Percentiles rank a stretch among this genome's conserved stretches.
Evolutionary conservation across 176 grass and related monocot species (phyloP).

Genomic region (Alloteropsis semialata): DNA sequence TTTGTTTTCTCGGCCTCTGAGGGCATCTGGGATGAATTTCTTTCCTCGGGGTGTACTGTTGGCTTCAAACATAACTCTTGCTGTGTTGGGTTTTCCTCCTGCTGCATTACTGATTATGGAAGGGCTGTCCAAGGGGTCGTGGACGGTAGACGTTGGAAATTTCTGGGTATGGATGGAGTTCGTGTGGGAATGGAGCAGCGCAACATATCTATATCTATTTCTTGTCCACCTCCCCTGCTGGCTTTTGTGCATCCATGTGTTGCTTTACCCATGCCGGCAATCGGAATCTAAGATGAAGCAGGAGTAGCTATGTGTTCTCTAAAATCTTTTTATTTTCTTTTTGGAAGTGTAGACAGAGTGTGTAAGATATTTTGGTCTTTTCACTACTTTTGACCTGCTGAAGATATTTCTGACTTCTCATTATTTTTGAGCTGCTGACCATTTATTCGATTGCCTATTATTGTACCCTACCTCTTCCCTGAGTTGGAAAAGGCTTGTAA

Average conservation of each 20-base stretch:
- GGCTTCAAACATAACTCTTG: slow-evolving; percentile 52
- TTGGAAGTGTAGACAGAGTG: neutral
- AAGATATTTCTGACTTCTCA: neutral
- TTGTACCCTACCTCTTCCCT: no score
- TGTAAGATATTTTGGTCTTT: neutral
- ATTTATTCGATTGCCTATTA: no score
- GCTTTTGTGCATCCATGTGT: slow-evolving; percentile 71
- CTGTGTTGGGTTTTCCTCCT: slow-evolving; percentile 66
- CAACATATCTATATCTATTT: slow-evolving; percentile 75
- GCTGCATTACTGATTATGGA: slow-evolving; percentile 45
- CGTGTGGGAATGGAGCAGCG: slow-evolving; percentile 92
- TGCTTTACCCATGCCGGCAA: slow-evolving; percentile 63
- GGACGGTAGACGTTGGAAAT: slow-evolving; percentile 38
- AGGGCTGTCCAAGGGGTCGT: slow-evolving; percentile 40
- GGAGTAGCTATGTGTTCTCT: slow-evolving; percentile 36
- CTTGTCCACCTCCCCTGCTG: slow-evolving; percentile 89
- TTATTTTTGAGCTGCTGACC: neutral
- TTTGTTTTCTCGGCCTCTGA: slow-evolving; percentile 57
- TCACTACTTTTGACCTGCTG: neutral
- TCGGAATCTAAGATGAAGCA: slow-evolving; percentile 39
- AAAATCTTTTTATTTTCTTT: neutral
- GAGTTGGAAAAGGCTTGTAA: neutral
- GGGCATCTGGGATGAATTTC: slow-evolving; percentile 36
- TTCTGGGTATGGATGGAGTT: slow-evolving; percentile 84
- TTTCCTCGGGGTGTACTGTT: slow-evolving; percentile 27